A percentile compares a stretch with the other conserved stretches of the same genome.
Conservation (phyloP, 176 grass and related monocot species). For the Phragmites australis region DNA sequence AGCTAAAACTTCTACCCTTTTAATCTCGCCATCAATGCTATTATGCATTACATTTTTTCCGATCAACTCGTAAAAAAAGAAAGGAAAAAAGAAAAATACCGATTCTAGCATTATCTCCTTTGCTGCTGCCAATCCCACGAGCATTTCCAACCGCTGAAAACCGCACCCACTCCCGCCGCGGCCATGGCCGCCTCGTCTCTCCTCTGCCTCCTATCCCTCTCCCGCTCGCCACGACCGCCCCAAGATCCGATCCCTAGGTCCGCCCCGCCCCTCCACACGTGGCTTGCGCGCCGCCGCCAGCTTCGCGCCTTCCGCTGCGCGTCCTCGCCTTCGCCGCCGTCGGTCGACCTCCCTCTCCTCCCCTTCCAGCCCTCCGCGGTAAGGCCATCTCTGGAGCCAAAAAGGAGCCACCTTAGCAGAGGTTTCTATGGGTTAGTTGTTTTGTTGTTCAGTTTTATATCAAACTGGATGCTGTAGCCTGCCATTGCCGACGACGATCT, state of each 20-base stretch:
- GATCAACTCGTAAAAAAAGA: not conserved
- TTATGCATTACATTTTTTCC: too few species aligned
- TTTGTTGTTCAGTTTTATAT: not conserved
- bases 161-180: not conserved
- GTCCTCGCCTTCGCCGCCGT: constrained; percentile 29
- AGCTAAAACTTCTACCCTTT: too few species aligned
- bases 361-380: constrained; percentile 79
- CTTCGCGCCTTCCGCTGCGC: constrained; percentile 30
- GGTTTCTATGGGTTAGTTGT: not conserved
- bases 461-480: not conserved
- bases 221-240: not conserved
- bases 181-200: constrained; percentile 47
- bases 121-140: constrained; percentile 27
- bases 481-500: not conserved
- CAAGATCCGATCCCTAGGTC: constrained; percentile 29
- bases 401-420: not conserved
- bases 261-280: not conserved
- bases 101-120: constrained; percentile 32
- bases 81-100: not conserved
- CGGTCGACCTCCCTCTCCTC: constrained; percentile 79
- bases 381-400: too few species aligned
- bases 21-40: too few species aligned
- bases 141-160: constrained; percentile 29
- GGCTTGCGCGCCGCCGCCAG: constrained; percentile 8
- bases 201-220: constrained; percentile 37